Conservation (phyloP, 1,284 basidiomycete species). For the Naganishia sp. region DNA sequence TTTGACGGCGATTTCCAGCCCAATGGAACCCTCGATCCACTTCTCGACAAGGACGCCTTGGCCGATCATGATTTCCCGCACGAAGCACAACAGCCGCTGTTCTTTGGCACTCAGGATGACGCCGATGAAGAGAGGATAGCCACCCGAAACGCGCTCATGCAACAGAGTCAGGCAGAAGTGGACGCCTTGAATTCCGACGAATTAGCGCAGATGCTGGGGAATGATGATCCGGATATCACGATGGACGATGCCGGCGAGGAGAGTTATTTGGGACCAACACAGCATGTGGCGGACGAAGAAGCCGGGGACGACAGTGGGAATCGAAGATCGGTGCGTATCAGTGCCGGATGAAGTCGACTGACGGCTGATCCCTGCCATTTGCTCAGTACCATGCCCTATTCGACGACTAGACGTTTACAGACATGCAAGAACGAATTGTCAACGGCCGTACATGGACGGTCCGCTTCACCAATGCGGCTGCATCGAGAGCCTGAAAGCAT, state of each 20-base stretch:
- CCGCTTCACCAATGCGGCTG: too few species aligned
- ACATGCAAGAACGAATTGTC: background rate
- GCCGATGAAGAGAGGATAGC: background rate
- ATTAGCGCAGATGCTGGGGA: slow-evolving; percentile 25
- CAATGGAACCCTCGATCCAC: slow-evolving; percentile 12
- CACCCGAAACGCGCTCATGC: slow-evolving; percentile 19
- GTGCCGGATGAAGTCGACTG: background rate
- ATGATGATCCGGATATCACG: slow-evolving; percentile 25
- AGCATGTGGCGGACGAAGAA: slow-evolving; percentile 12
- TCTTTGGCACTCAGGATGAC: slow-evolving; percentile 29
- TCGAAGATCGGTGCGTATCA: slow-evolving; percentile 8
- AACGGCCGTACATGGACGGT: background rate
- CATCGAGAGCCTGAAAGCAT: background rate
- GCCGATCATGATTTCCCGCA: background rate
- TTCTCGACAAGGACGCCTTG: background rate
- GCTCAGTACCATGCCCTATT: slow-evolving; percentile 30
- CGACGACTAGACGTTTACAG: slow-evolving; percentile 8
- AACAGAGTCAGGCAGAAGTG: slow-evolving; percentile 29
- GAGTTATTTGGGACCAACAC: slow-evolving; percentile 15
- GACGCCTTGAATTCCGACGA: slow-evolving; percentile 25
- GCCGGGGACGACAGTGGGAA: slow-evolving; percentile 1
- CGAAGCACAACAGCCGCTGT: slow-evolving; percentile 22
- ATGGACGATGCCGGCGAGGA: slow-evolving; percentile 21
- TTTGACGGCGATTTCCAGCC: slow-evolving; percentile 25
- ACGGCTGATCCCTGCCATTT: background rate